Conservation (phyloP, 176 grass and related monocot species). For the Musa acuminata region DNA sequence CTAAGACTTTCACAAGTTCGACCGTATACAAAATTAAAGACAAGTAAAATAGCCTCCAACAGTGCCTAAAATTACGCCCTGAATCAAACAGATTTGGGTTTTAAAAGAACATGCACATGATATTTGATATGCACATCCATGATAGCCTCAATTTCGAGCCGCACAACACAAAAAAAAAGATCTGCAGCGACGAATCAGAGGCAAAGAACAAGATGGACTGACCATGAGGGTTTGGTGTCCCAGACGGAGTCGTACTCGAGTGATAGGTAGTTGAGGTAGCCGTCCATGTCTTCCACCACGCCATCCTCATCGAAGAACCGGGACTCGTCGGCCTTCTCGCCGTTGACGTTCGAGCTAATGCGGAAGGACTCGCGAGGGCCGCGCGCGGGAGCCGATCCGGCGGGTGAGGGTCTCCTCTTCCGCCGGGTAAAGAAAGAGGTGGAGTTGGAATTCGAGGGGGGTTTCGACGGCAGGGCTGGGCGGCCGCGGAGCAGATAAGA, state of each 20-base stretch:
- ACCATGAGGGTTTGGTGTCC: conserved; percentile 94
- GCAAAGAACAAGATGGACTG: background rate
- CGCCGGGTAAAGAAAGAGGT: background rate
- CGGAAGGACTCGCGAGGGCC: background rate
- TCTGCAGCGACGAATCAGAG: background rate
- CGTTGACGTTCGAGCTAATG: background rate
- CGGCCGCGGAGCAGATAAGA: background rate
- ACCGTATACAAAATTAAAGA: background rate
- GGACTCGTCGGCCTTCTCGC: conserved; percentile 17
- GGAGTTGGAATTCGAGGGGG: background rate
- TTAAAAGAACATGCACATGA: background rate
- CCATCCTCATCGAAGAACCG: conserved; percentile 70
- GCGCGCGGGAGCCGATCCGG: background rate
- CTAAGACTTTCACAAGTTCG: background rate
- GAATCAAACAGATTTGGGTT: background rate
- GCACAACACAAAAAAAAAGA: background rate
- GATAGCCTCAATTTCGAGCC: background rate
- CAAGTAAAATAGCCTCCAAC: background rate
- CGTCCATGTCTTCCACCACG: conserved; percentile 80
- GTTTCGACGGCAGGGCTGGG: background rate
- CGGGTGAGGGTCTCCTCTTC: background rate
- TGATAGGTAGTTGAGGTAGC: conserved; percentile 86
- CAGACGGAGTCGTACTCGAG: conserved; percentile 95
- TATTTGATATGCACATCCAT: background rate
- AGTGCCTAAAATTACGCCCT: background rate